Evolutionary conservation across 2,329 filamentous ascomycete species (phyloP), one percentile per base, ranked within the genome.

Genomic region (Aspergillus caelatus): DNA sequence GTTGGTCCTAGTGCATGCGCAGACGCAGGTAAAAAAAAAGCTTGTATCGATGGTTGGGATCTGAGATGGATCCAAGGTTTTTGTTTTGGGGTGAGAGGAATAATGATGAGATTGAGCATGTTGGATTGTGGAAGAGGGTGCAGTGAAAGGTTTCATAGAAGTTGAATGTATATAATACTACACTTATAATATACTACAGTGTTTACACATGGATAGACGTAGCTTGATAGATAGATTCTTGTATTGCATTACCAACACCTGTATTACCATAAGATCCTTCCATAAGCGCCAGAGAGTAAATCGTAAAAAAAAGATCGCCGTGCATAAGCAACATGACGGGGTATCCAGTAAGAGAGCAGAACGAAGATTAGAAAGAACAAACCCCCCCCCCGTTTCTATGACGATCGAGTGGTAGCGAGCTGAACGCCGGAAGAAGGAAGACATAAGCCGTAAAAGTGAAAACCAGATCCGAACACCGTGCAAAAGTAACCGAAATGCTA

Each of bases 81-180:
- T 3, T 26, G 3, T 26, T 26, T 26, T 26, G 23, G 23, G 23
- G 23, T 26, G 23, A 3, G 3, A 3, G 2, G 23, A 26, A 26
- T 26, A 26, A 26, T 26, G 23, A 26, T 26, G 23, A 26, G 23
- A 26, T 97, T 60, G 83, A 86, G 67, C 93, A 97, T 81, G 84
- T 96, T 21, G 93, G 91, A 64, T 96, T 97, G 93, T 96, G 87
- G 85, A 85, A 79, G 75, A 68, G 77, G 60, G 59, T 81, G n/a
- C 60, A 66, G 14, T 48, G 75, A 5, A 5, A 14, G 12, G 34
- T 2, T 14, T 5, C 4, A 12, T 1, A 2, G 34, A 11, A 26
- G 10, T 12, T 4, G 11, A 7, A 16, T 16, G 6, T 36, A 16
- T 7, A 16, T 16, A 8, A 11, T 34, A 11, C 10, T 34, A 34